phyloP scores from a whole-genome alignment of 1,284 basidiomycete species.

The Trametes pubescens region DNA sequence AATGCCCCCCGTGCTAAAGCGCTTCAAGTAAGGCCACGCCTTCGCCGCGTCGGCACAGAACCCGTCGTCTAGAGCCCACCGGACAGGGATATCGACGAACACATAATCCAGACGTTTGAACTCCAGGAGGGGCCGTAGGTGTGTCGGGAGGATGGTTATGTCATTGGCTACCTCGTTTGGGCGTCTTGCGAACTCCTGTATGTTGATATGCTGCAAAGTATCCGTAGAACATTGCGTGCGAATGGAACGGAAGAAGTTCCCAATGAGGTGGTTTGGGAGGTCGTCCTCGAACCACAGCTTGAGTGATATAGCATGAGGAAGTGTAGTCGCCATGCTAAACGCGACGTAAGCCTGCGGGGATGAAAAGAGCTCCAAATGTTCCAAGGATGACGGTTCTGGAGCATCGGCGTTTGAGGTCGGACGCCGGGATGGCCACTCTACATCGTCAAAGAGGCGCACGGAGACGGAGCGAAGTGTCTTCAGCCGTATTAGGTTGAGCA shows the following conservation, averaged over 20 bases:
- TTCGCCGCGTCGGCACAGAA: background rate
- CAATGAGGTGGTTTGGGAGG: background rate
- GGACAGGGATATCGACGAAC: background rate
- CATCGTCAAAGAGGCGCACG: background rate
- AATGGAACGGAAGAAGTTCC: background rate
- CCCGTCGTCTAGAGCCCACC: background rate
- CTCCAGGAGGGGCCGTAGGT: slow-evolving; percentile 6
- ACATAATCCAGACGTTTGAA: background rate
- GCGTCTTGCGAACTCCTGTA: background rate
- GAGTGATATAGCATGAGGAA: background rate
- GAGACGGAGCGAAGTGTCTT: background rate
- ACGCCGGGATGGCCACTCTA: background rate
- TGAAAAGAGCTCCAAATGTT: background rate
- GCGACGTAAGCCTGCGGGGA: background rate
- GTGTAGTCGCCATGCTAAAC: background rate
- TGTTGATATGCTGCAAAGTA: background rate
- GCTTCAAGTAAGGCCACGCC: slow-evolving; percentile 5
- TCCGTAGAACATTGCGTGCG: background rate
- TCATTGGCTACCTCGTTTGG: background rate
- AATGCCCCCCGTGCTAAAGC: background rate
- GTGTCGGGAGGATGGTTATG: background rate
- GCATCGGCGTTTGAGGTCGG: background rate
- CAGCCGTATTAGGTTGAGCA: background rate
- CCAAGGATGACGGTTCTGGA: background rate
- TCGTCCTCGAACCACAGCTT: background rate